Percentiles rank a stretch among this genome's conserved stretches.
Evolutionary conservation across 164 flowering plant species (phyloP).

Genomic region (Aristolochia contorta): DNA sequence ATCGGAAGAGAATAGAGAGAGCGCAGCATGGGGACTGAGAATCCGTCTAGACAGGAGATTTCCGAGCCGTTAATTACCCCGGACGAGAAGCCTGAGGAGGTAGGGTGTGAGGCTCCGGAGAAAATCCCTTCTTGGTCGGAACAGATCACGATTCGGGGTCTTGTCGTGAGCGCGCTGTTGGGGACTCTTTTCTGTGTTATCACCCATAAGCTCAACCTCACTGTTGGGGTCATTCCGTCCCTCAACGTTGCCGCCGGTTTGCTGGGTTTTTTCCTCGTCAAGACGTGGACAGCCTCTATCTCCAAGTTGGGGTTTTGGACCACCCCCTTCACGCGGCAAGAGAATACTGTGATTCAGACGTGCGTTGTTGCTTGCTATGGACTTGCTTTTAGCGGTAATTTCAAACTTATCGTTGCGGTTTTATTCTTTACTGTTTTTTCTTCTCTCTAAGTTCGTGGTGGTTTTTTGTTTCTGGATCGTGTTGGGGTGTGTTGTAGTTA

Average conservation of each 20-base stretch:
- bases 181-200: constrained; percentile 75
- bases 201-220: constrained; percentile 85
- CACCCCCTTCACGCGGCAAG: constrained; percentile 66
- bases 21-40: constrained; percentile 43
- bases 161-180: constrained; percentile 53
- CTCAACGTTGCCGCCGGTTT: constrained; percentile 83
- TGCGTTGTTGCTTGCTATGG: constrained; percentile 94
- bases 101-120: constrained; percentile 8
- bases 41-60: constrained; percentile 38
- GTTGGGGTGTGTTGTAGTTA: not conserved
- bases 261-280: constrained; percentile 79
- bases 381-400: constrained; percentile 73
- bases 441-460: too few relatives aligned
- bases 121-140: constrained; percentile 68
- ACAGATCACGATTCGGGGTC: constrained; percentile 76
- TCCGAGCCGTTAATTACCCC: constrained; percentile 45
- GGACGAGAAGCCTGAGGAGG: constrained; percentile 1
- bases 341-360: constrained; percentile 90
- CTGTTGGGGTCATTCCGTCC: constrained; percentile 81
- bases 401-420: not conserved
- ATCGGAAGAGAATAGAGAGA: not conserved
- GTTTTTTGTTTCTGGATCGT: not conserved
- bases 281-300: constrained; percentile 61
- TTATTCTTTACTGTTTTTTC: not conserved
- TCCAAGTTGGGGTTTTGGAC: constrained; percentile 44